Evolutionary conservation across 768 basidiomycete genomes (phyloP).

Genomic region (Gyrodon lividus): DNA sequence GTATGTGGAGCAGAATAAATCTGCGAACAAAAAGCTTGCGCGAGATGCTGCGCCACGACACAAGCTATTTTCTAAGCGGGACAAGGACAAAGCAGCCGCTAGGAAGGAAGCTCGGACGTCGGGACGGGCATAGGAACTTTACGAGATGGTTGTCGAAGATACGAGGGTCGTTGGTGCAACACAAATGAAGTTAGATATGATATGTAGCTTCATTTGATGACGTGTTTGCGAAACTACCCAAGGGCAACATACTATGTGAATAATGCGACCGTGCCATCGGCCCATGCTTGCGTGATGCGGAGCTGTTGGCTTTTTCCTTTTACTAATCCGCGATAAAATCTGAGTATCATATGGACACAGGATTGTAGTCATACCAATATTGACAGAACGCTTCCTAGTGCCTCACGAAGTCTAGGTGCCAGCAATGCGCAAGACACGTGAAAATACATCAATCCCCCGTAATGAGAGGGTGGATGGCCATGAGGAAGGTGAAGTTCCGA

Average conservation of each 20-base stretch:
- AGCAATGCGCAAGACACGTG: constrained; percentile 27
- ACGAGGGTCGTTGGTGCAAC: background rate
- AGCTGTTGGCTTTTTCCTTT: no score
- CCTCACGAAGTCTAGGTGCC: constrained; percentile 24
- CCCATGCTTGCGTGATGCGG: no score
- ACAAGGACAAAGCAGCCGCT: constrained; percentile 65
- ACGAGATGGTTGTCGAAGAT: background rate
- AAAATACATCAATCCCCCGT: constrained; percentile 27
- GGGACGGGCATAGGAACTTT: constrained; percentile 24
- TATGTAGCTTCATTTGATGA: constrained; percentile 3
- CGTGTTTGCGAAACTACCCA: background rate
- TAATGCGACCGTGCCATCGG: no score
- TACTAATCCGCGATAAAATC: background rate
- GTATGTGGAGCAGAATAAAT: constrained; percentile 90
- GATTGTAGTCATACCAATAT: background rate
- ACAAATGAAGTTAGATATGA: constrained; percentile 11
- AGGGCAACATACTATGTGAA: no score
- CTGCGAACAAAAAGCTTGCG: constrained; percentile 79
- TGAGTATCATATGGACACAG: background rate
- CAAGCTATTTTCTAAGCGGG: constrained; percentile 81
- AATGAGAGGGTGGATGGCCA: constrained; percentile 24
- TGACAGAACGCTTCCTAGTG: background rate
- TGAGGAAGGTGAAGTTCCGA: constrained; percentile 22
- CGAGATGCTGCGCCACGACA: constrained; percentile 54
- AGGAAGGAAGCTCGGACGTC: constrained; percentile 43